Evolutionary conservation across 2,329 filamentous ascomycete species (phyloP).

Genomic region (Helicocarpus griseus): DNA sequence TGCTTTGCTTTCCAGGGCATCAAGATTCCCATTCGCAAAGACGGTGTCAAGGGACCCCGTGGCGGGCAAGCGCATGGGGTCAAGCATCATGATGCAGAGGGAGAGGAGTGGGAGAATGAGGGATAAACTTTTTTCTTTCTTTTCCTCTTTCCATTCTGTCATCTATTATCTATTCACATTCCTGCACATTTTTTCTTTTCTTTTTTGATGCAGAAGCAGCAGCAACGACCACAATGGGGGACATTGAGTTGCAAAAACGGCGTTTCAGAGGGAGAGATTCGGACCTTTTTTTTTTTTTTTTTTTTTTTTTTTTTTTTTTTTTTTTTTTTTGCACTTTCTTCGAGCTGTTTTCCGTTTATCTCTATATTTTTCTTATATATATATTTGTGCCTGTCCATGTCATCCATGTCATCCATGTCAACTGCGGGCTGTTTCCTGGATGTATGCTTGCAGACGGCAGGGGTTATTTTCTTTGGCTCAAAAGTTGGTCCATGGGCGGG

Average conservation of each 20-base stretch:
- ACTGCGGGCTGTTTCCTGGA: too few relatives aligned
- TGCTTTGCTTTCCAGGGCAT: conserved; percentile 89
- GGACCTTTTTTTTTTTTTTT: not conserved
- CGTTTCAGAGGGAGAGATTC: conserved; percentile 3
- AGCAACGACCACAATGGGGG: not conserved
- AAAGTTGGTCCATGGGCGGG: too few relatives aligned
- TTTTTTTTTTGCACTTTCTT: not conserved
- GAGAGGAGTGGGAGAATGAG: conserved; percentile 9
- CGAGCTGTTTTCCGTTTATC: not conserved
- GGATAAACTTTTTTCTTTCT: not conserved
- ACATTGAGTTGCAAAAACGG: not conserved
- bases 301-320: not conserved
- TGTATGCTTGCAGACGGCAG: too few relatives aligned
- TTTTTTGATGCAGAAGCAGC: not conserved
- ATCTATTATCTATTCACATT: not conserved
- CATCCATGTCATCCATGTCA: too few relatives aligned
- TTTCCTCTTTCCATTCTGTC: not conserved
- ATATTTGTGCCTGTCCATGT: too few relatives aligned
- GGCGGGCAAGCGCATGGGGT: conserved; percentile 36
- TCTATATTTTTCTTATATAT: too few relatives aligned
- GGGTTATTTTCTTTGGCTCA: too few relatives aligned
- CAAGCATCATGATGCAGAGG: conserved; percentile 24
- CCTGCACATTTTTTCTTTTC: not conserved
- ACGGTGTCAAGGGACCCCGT: conserved; percentile 46
- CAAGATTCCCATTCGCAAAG: conserved; percentile 93